phyloP scores from a whole-genome alignment of 2,329 filamentous ascomycete species.

The Sporothrix brunneoviolacea region DNA sequence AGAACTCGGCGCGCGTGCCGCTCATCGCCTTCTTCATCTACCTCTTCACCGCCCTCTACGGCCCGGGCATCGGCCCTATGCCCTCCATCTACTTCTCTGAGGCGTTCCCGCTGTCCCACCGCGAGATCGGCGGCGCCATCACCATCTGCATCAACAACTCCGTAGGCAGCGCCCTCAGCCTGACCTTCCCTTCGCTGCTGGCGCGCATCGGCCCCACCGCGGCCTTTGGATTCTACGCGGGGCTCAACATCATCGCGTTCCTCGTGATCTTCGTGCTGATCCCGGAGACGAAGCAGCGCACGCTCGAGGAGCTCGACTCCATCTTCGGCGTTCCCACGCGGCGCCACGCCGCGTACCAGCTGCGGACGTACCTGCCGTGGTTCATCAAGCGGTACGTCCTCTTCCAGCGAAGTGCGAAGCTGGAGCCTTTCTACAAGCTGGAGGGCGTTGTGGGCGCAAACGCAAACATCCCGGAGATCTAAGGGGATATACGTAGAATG shows the following conservation, averaged over 20 bases:
- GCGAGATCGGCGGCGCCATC: slow-evolving; percentile 64
- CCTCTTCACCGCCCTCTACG: slow-evolving; percentile 24
- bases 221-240: slow-evolving; percentile 48
- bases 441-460: slow-evolving; percentile 21
- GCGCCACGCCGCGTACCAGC: slow-evolving; percentile 51
- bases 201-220: slow-evolving; percentile 24
- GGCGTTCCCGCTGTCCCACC: slow-evolving; percentile 62
- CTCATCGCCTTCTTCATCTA: slow-evolving; percentile 41
- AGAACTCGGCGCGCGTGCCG: slow-evolving; percentile 28
- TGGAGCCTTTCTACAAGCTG: slow-evolving; percentile 41
- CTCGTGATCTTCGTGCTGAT: slow-evolving; percentile 50
- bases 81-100: slow-evolving; percentile 64
- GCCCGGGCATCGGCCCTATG: slow-evolving; percentile 52
- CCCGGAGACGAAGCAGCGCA: slow-evolving; percentile 54
- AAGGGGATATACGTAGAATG: no score
- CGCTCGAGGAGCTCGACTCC: slow-evolving; percentile 52
- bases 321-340: slow-evolving; percentile 55
- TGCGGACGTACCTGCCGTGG: slow-evolving; percentile 50
- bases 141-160: slow-evolving; percentile 60
- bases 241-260: slow-evolving; percentile 48
- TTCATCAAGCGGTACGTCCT: slow-evolving; percentile 55
- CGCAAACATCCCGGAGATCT: no score
- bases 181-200: slow-evolving; percentile 7
- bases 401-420: slow-evolving; percentile 37
- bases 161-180: slow-evolving; percentile 44